Evolutionary conservation across 352 stramenopile species (phyloP).

Genomic region (Phytophthora constricta): DNA sequence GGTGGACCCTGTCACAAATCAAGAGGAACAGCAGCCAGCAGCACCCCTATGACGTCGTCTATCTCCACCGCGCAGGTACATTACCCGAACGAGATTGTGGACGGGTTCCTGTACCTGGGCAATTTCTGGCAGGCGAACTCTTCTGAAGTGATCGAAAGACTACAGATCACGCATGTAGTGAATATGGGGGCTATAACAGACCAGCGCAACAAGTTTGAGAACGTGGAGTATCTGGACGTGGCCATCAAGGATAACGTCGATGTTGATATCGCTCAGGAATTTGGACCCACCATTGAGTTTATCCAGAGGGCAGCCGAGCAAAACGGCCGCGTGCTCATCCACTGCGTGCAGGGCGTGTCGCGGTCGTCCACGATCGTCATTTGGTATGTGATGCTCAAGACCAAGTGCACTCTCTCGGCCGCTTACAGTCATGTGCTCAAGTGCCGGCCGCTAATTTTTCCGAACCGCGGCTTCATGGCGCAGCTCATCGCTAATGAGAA

Average conservation of each 20-base stretch:
- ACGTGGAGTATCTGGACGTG: constrained; percentile 74
- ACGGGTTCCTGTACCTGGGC: constrained; percentile 73
- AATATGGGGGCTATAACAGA: constrained; percentile 75
- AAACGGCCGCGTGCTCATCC: constrained; percentile 68
- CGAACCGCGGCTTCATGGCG: constrained; percentile 81
- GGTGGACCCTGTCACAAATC: neutral
- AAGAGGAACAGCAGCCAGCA: constrained; percentile 11
- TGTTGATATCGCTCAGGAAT: constrained; percentile 64
- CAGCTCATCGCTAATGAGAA: constrained; percentile 75
- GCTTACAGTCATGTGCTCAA: constrained; percentile 85
- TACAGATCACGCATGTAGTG: constrained; percentile 77
- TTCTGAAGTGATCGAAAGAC: constrained; percentile 48
- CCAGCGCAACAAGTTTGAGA: constrained; percentile 57
- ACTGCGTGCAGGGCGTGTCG: constrained; percentile 85
- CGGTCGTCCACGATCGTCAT: constrained; percentile 81
- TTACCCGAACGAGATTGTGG: constrained; percentile 82
- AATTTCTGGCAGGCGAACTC: constrained; percentile 87
- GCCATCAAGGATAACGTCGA: constrained; percentile 64
- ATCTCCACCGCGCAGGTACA: constrained; percentile 34
- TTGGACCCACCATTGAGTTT: constrained; percentile 57
- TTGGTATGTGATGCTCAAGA: constrained; percentile 82
- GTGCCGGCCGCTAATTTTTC: constrained; percentile 78
- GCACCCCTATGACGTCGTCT: neutral
- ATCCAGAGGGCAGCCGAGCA: constrained; percentile 49
- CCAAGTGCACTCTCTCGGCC: constrained; percentile 72